Percentiles rank a stretch among this genome's conserved stretches.
Evolutionary conservation across 139 green algal species (phyloP).

Genomic region (Picochlorum sp.): DNA sequence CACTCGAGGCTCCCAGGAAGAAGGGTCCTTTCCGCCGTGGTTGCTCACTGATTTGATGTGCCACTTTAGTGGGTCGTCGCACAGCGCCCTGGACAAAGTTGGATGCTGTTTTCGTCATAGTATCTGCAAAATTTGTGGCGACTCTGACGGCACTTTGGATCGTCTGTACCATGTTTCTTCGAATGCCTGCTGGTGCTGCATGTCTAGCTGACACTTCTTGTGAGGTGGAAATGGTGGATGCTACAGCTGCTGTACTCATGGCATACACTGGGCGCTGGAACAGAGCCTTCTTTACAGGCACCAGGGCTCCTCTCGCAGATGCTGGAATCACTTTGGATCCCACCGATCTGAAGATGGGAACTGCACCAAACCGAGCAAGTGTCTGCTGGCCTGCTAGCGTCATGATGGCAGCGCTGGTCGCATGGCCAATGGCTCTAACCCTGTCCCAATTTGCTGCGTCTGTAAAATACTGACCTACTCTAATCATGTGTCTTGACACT

Average conservation of each 20-base stretch:
- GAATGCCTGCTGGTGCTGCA: background rate
- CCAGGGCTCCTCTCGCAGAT: slow-evolving; percentile 4
- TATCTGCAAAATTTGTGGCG: slow-evolving; percentile 6
- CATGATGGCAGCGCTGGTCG: slow-evolving; percentile 9
- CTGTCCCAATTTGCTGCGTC: slow-evolving; percentile 43
- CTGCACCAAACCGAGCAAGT: slow-evolving; percentile 6
- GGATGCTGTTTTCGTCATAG: slow-evolving; percentile 5
- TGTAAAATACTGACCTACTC: slow-evolving; percentile 35
- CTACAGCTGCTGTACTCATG: slow-evolving; percentile 19
- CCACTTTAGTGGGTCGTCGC: slow-evolving; percentile 7
- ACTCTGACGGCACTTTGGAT: slow-evolving; percentile 16
- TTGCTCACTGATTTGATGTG: background rate
- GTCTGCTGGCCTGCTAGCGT: slow-evolving; percentile 18
- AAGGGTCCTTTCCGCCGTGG: no score
- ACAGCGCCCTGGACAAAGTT: slow-evolving; percentile 8
- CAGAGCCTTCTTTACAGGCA: slow-evolving; percentile 11
- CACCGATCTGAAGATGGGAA: slow-evolving; percentile 4
- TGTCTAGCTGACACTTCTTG: background rate
- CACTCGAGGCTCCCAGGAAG: background rate
- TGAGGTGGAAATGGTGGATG: slow-evolving; percentile 13
- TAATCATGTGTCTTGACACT: slow-evolving; percentile 20
- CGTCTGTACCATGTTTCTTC: background rate
- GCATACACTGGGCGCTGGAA: slow-evolving; percentile 12
- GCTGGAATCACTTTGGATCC: slow-evolving; percentile 3
- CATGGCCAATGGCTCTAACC: slow-evolving; percentile 23